These are phyloP conservation scores for Epichloe sp. DNA, from an alignment of 2,329 filamentous ascomycete genomes.

Conservation along the genomic window DNA sequence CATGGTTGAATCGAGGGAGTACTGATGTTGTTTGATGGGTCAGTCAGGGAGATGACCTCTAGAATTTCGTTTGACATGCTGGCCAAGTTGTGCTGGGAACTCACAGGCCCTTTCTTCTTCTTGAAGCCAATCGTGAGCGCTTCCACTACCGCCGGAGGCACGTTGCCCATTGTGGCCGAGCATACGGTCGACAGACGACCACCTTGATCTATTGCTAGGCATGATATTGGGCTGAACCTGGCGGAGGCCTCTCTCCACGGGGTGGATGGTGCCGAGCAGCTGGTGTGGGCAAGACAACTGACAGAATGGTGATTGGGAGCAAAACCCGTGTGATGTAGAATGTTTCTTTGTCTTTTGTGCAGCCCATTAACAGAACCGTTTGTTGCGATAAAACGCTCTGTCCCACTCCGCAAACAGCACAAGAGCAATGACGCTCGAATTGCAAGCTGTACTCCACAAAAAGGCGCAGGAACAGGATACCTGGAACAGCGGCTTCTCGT, in stretches of 20 bases:
- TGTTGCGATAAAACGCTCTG: background rate
- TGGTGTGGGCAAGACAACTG: background rate
- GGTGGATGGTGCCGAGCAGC: background rate
- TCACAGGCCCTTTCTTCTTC: conserved; percentile 32
- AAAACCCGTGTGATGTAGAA: too few species aligned
- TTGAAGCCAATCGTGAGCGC: conserved; percentile 23
- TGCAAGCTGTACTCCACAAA: background rate
- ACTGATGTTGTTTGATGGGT: conserved; percentile 29
- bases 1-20: conserved; percentile 48
- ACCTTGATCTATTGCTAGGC: conserved; percentile 12
- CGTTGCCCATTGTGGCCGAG: conserved; percentile 12
- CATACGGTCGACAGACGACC: conserved; percentile 19
- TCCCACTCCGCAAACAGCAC: background rate
- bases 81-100: conserved; percentile 10
- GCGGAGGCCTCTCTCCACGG: background rate
- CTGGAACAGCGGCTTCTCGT: background rate
- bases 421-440: background rate
- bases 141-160: conserved; percentile 8
- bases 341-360: too few species aligned
- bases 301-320: too few species aligned
- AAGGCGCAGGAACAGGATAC: too few species aligned
- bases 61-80: background rate
- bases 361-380: too few species aligned
- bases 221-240: conserved; percentile 3
- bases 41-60: background rate